phyloP scores from a whole-genome alignment of 495 filamentous ascomycete genomes.

The Aspergillus kassunensis region DNA sequence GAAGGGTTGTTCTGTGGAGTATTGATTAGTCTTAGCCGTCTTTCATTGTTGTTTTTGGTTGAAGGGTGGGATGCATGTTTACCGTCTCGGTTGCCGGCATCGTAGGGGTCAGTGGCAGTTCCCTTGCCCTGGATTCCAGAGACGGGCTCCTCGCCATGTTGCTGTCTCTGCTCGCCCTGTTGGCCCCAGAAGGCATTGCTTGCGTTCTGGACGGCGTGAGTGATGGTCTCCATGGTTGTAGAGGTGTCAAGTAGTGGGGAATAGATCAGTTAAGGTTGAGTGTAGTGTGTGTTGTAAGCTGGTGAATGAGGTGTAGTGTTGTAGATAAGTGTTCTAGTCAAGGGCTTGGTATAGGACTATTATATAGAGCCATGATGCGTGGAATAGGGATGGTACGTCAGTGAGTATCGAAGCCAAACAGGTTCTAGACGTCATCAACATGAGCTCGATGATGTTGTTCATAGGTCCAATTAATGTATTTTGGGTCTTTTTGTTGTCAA shows the following conservation, averaged over 20 bases:
- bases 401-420: not conserved
- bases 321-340: not conserved
- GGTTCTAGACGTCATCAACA: constrained; percentile 10
- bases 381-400: constrained; percentile 2
- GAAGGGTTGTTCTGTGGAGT: not conserved
- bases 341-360: not conserved
- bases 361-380: constrained; percentile 7
- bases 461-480: not conserved
- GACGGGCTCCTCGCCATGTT: constrained; percentile 38
- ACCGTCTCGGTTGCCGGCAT: constrained; percentile 18
- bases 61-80: too few relatives aligned
- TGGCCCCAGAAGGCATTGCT: constrained; percentile 36
- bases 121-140: constrained; percentile 41
- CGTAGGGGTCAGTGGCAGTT: constrained; percentile 37
- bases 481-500: not conserved
- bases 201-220: constrained; percentile 31
- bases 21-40: not conserved
- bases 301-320: not conserved
- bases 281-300: not conserved
- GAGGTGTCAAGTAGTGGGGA: too few relatives aligned
- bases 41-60: too few relatives aligned
- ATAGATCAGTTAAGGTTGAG: not conserved
- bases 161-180: constrained; percentile 26
- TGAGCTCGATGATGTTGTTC: not conserved
- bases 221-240: constrained; percentile 36